Percentiles rank a stretch among this genome's conserved stretches.
Evolutionary conservation across 345 rosid species (phyloP).

Genomic region (Atalantia buxifolia): DNA sequence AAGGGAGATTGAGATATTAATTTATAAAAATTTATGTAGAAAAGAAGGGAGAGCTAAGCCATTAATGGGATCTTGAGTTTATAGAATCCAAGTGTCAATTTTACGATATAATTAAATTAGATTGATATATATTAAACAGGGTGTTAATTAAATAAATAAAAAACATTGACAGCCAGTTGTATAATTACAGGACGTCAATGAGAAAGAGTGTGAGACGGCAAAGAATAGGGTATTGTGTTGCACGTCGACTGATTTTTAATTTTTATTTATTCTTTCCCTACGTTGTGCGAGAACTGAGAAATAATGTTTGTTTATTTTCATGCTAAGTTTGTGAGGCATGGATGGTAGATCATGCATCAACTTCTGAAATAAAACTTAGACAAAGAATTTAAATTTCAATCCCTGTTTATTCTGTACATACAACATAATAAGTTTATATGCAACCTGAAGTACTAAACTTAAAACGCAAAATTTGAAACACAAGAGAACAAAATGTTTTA

Average conservation of each 20-base stretch:
- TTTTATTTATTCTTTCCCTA: too few species aligned
- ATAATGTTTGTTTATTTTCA: neutral
- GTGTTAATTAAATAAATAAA: neutral
- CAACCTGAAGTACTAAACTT: neutral
- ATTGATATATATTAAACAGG: neutral
- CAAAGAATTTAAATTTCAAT: slow-evolving; percentile 6
- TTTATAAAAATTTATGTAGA: neutral
- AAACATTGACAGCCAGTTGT: neutral
- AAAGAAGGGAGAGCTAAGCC: slow-evolving; percentile 1
- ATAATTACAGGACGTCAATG: neutral
- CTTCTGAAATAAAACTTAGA: too few species aligned
- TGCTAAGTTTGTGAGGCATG: neutral
- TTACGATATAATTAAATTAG: neutral
- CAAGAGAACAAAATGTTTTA: too few species aligned
- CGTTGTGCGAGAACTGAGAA: neutral
- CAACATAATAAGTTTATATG: too few species aligned
- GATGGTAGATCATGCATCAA: neutral
- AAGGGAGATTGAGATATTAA: neutral
- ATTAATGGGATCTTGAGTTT: neutral
- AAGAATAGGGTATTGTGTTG: neutral
- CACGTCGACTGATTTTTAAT: neutral
- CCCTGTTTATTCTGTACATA: slow-evolving; percentile 20
- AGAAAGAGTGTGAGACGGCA: neutral
- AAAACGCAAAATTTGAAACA: neutral
- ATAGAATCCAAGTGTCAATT: neutral